These are phyloP conservation scores for Nicotiana otophora DNA, from an alignment of 257 asterid genomes.

Conservation along the genomic window DNA sequence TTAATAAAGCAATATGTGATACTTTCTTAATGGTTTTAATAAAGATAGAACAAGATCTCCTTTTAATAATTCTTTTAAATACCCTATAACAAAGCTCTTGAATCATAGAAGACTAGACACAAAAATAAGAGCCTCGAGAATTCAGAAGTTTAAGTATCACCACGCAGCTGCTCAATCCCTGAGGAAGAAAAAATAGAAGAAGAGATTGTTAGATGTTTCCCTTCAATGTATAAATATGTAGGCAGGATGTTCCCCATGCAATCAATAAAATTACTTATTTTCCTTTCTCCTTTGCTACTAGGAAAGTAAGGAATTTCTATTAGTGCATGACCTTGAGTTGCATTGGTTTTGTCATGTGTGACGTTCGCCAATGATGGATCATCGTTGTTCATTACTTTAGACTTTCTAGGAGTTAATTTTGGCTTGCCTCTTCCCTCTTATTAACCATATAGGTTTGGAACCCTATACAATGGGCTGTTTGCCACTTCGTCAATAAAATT, in stretches of 20 bases:
- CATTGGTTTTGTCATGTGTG: slow-evolving; percentile 1
- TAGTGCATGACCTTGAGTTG: slow-evolving; percentile 16
- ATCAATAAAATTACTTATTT: background rate
- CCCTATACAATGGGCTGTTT: background rate
- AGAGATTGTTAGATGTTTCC: background rate
- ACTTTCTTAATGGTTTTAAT: background rate
- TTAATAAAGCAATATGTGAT: background rate
- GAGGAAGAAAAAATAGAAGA: background rate
- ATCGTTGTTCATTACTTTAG: background rate
- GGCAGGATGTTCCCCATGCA: background rate
- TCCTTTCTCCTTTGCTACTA: slow-evolving; percentile 12
- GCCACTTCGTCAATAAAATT: background rate
- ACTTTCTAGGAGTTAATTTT: background rate
- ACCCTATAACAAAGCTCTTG: background rate
- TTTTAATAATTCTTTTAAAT: background rate
- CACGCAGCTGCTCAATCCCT: background rate
- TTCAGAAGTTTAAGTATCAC: background rate
- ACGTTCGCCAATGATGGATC: background rate
- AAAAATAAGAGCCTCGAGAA: background rate
- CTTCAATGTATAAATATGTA: background rate
- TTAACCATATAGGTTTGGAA: background rate
- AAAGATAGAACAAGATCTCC: background rate
- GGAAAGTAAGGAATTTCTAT: slow-evolving; percentile 23
- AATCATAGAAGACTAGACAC: background rate
- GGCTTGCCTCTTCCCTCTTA: background rate